phyloP scores from a whole-genome alignment of 352 stramenopile genomes.

The Phytophthora syringae region DNA sequence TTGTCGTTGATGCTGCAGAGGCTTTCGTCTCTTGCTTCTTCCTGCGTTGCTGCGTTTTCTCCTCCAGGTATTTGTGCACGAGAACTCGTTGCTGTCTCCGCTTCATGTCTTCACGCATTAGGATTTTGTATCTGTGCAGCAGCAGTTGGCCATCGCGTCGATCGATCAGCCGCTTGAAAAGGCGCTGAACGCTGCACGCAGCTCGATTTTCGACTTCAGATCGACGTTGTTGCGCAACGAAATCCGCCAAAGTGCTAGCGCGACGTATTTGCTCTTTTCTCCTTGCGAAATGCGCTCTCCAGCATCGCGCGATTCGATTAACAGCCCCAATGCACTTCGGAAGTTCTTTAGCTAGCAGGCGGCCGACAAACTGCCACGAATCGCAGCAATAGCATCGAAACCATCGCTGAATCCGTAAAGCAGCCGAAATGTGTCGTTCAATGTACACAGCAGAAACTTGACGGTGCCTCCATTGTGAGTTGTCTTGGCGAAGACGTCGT shows the following conservation, averaged over 20 bases:
- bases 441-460: constrained; percentile 3
- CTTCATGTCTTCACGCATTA: constrained; percentile 57
- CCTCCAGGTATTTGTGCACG: constrained; percentile 58
- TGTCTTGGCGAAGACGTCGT: constrained; percentile 3
- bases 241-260: constrained; percentile 12
- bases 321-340: constrained; percentile 29
- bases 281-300: constrained; percentile 23
- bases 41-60: constrained; percentile 43
- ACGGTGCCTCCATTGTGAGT: background rate
- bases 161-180: constrained; percentile 33
- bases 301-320: constrained; percentile 28
- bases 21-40: constrained; percentile 26
- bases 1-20: constrained; percentile 1
- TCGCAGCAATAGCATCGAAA: constrained; percentile 41
- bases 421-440: constrained; percentile 23
- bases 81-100: constrained; percentile 54
- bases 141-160: constrained; percentile 46
- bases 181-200: constrained; percentile 42
- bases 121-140: constrained; percentile 49
- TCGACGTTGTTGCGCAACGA: constrained; percentile 35
- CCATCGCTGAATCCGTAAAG: constrained; percentile 46
- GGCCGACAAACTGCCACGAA: constrained; percentile 38
- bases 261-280: constrained; percentile 9
- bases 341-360: constrained; percentile 38
- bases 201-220: constrained; percentile 31